These are phyloP conservation scores for Penicillium coffeae DNA, from an alignment of 495 filamentous ascomycete genomes.

Conservation along the genomic window DNA sequence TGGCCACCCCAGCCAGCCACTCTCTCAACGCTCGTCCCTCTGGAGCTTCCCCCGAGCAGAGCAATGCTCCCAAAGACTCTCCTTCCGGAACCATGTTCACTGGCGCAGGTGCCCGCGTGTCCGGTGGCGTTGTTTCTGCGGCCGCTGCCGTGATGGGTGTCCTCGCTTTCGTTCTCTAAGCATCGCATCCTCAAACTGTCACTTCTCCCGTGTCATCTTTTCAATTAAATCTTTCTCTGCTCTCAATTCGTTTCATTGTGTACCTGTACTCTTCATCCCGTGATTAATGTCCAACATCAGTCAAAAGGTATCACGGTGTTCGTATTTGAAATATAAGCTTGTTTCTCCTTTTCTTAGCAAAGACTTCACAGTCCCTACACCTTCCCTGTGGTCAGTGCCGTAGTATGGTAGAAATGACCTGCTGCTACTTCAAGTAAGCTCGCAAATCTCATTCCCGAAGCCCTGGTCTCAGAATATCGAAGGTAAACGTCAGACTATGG, in stretches of 20 bases:
- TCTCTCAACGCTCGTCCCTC: constrained; percentile 7
- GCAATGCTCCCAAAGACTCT: constrained; percentile 4
- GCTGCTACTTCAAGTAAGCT: no score
- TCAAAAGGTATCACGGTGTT: constrained; percentile 6
- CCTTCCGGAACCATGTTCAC: constrained; percentile 21
- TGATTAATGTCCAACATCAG: constrained; percentile 14
- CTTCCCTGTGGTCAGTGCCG: no score
- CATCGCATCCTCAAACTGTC: constrained; percentile 1
- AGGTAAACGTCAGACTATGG: no score
- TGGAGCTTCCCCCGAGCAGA: constrained; percentile 12
- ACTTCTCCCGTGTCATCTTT: not conserved
- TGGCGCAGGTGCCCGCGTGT: constrained; percentile 24
- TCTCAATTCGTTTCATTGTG: constrained; percentile 7
- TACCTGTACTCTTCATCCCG: constrained; percentile 1
- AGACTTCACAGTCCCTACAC: no score
- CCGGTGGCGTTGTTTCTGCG: constrained; percentile 26
- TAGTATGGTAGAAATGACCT: no score
- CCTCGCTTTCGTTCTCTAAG: constrained; percentile 33
- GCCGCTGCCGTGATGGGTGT: constrained; percentile 28
- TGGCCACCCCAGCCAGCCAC: constrained; percentile 9
- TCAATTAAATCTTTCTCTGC: not conserved
- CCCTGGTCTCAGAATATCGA: no score
- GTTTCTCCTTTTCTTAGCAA: not conserved
- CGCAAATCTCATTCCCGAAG: no score
- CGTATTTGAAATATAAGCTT: not conserved